Conservation (phyloP, 768 basidiomycete genomes). For the Hygrocybe punicea region DNA sequence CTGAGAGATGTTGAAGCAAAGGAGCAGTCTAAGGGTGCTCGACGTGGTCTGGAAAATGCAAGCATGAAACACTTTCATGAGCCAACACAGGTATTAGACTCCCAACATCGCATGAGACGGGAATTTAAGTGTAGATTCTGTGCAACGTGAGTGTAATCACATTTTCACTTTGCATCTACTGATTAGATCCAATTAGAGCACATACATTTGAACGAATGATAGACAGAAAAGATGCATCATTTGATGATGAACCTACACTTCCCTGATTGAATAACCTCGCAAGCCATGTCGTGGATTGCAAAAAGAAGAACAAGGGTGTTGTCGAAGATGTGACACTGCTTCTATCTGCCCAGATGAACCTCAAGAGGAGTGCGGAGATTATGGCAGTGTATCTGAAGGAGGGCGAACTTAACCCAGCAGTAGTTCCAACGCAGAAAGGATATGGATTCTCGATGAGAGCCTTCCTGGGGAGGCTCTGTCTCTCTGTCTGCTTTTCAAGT, state of each 20-base stretch:
- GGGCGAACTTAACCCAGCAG: conserved; percentile 33
- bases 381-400: conserved; percentile 30
- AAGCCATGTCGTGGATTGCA: conserved; percentile 19
- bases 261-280: conserved; percentile 29
- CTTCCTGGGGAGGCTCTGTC: conserved; percentile 25
- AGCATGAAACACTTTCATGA: conserved; percentile 6
- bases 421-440: conserved; percentile 22
- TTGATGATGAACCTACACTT: conserved; percentile 18
- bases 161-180: background rate
- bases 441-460: conserved; percentile 34
- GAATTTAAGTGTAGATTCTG: conserved; percentile 10
- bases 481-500: conserved; percentile 15
- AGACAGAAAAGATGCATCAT: conserved; percentile 1
- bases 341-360: conserved; percentile 10
- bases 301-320: conserved; percentile 6
- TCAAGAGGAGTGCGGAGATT: conserved; percentile 19
- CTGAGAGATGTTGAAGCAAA: background rate
- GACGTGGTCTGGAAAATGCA: conserved; percentile 1
- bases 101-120: background rate
- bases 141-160: background rate
- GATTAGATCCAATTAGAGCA: background rate
- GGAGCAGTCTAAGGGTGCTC: background rate
- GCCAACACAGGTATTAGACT: background rate
- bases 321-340: background rate
- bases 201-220: conserved; percentile 7